Evolutionary conservation across 1,139 yeast species (phyloP).

Genomic region (Taphrina wiesneri): DNA sequence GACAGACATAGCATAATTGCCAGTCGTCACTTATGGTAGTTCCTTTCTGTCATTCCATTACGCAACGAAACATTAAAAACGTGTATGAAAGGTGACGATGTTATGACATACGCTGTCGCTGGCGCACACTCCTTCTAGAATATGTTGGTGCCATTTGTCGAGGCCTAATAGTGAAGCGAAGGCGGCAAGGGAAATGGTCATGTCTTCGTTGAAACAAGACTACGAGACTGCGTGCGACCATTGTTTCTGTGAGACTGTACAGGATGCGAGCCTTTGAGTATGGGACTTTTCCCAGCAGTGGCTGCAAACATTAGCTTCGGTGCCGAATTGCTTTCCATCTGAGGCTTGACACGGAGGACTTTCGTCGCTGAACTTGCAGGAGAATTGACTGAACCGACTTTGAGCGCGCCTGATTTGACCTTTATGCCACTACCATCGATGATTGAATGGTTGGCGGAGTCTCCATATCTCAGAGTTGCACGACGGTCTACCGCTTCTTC

Average conservation of each 20-base stretch:
- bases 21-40: background rate
- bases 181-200: background rate
- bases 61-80: background rate
- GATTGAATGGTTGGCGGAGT: background rate
- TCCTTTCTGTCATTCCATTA: background rate
- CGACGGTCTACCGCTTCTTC: background rate
- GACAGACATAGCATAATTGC: no score
- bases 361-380: background rate
- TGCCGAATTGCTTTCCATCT: background rate
- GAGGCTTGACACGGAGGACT: background rate
- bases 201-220: background rate
- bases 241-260: background rate
- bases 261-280: background rate
- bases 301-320: background rate
- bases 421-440: slow-evolving; percentile 16
- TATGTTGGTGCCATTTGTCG: background rate
- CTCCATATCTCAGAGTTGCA: background rate
- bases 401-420: background rate
- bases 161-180: background rate
- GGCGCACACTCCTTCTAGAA: background rate
- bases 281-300: background rate
- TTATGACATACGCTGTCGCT: no score
- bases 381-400: background rate
- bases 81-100: background rate
- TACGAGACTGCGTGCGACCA: background rate